phyloP scores from a whole-genome alignment of 1,139 yeast species.

The Candida buenavistaensis region DNA sequence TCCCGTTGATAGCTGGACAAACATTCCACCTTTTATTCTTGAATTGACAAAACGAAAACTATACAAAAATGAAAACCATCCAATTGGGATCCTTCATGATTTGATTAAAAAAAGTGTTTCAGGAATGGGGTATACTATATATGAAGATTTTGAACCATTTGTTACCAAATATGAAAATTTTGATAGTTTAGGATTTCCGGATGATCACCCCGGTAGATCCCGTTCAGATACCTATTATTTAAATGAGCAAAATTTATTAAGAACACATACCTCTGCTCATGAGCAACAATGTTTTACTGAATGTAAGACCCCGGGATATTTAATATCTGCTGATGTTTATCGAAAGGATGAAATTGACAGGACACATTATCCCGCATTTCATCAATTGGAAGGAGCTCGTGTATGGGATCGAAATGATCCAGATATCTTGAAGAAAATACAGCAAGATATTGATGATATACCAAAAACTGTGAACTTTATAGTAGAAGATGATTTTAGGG shows the following conservation, averaged over 20 bases:
- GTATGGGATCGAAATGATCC: slow-evolving; percentile 63
- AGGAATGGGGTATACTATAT: slow-evolving; percentile 74
- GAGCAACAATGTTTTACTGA: slow-evolving; percentile 77
- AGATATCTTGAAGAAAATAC: slow-evolving; percentile 43
- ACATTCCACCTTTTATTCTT: slow-evolving; percentile 74
- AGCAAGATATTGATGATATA: slow-evolving; percentile 59
- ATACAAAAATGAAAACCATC: slow-evolving; percentile 76
- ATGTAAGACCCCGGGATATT: slow-evolving; percentile 78
- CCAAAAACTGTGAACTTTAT: slow-evolving; percentile 63
- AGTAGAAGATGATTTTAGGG: slow-evolving; percentile 70
- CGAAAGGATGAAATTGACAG: slow-evolving; percentile 93
- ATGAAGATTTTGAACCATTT: slow-evolving; percentile 78
- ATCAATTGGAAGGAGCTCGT: slow-evolving; percentile 97
- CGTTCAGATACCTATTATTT: slow-evolving; percentile 91
- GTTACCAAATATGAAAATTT: slow-evolving; percentile 84
- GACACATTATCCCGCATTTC: slow-evolving; percentile 96
- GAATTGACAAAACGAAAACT: slow-evolving; percentile 69
- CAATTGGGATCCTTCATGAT: slow-evolving; percentile 80
- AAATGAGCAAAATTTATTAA: slow-evolving; percentile 64
- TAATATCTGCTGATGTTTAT: slow-evolving; percentile 94
- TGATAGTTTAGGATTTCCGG: slow-evolving; percentile 87
- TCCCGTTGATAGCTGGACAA: slow-evolving; percentile 77
- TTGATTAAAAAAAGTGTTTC: slow-evolving; percentile 69
- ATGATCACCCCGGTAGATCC: slow-evolving; percentile 91
- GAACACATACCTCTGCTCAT: slow-evolving; percentile 98